A percentile compares a stretch with the other conserved stretches of the same genome.
Conservation (phyloP, 208 protist genomes). For the Leptomonas pyrrhocoris region DNA sequence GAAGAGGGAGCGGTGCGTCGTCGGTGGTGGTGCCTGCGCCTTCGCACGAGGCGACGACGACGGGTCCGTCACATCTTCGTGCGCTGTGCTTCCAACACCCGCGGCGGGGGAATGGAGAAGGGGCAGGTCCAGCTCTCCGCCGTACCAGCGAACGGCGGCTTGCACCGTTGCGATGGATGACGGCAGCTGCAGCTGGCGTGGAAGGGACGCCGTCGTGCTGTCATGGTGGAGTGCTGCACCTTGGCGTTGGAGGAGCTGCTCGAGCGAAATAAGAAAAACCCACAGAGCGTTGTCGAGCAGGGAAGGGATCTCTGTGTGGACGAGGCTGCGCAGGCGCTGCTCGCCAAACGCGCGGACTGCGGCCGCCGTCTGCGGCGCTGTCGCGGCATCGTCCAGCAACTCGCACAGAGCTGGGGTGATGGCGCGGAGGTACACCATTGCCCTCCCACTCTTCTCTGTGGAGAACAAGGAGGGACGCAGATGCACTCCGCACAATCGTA, state of each 20-base stretch:
- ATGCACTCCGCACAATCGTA: background rate
- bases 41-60: too few species aligned
- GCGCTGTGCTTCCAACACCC: too few species aligned
- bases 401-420: conserved; percentile 25
- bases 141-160: conserved; percentile 32
- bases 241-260: conserved; percentile 17
- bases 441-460: background rate
- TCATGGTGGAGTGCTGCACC: background rate
- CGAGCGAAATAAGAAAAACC: conserved; percentile 20
- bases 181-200: conserved; percentile 23
- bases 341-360: conserved; percentile 10
- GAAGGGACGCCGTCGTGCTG: background rate
- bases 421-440: conserved; percentile 30
- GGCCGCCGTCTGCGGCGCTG: background rate
- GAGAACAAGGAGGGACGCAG: background rate
- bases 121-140: conserved; percentile 10
- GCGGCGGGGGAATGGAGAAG: too few species aligned
- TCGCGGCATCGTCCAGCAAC: conserved; percentile 23
- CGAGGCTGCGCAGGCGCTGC: conserved; percentile 25
- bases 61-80: background rate
- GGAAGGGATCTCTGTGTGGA: conserved; percentile 29
- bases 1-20: background rate
- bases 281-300: conserved; percentile 30
- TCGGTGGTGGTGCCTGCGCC: too few species aligned
- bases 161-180: conserved; percentile 9